Conservation (phyloP, 805 yeast genomes). For the Kregervanrija fluxuum region DNA sequence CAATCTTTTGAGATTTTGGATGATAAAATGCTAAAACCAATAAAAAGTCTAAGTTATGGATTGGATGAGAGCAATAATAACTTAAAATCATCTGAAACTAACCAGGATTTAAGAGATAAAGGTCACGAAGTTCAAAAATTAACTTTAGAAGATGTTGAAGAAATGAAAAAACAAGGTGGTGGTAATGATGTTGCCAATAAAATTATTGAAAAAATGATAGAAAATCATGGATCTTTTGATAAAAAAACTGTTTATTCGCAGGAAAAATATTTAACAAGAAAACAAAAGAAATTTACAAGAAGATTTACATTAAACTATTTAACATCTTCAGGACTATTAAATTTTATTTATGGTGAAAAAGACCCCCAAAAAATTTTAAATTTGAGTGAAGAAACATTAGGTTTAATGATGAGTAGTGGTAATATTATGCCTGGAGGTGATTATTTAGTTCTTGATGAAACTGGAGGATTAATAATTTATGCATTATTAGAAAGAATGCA, state of each 20-base stretch:
- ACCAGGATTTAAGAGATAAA: slow-evolving; percentile 18
- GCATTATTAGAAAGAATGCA: slow-evolving; percentile 88
- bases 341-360: slow-evolving; percentile 63
- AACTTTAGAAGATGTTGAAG: slow-evolving; percentile 75
- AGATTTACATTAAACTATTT: slow-evolving; percentile 77
- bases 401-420: slow-evolving; percentile 67
- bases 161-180: slow-evolving; percentile 65
- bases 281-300: slow-evolving; percentile 84
- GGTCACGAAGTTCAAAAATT: slow-evolving; percentile 53
- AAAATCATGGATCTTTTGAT: slow-evolving; percentile 79
- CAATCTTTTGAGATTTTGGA: slow-evolving; percentile 80
- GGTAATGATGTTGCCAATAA: slow-evolving; percentile 59
- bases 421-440: slow-evolving; percentile 86
- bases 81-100: slow-evolving; percentile 20
- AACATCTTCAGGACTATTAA: slow-evolving; percentile 62
- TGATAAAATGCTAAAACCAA: slow-evolving; percentile 43
- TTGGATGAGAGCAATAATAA: slow-evolving; percentile 11
- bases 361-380: slow-evolving; percentile 69
- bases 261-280: slow-evolving; percentile 84
- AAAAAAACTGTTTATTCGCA: slow-evolving; percentile 86
- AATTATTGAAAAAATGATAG: slow-evolving; percentile 75
- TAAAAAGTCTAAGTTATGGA: slow-evolving; percentile 32
- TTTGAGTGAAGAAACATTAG: slow-evolving; percentile 79
- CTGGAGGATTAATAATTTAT: slow-evolving; percentile 85
- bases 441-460: slow-evolving; percentile 84